Evolutionary conservation across 371 early-diverging fungal genomes (phyloP), one percentile per base, ranked within the genome.

Genomic region (Rhizopus delemar): DNA sequence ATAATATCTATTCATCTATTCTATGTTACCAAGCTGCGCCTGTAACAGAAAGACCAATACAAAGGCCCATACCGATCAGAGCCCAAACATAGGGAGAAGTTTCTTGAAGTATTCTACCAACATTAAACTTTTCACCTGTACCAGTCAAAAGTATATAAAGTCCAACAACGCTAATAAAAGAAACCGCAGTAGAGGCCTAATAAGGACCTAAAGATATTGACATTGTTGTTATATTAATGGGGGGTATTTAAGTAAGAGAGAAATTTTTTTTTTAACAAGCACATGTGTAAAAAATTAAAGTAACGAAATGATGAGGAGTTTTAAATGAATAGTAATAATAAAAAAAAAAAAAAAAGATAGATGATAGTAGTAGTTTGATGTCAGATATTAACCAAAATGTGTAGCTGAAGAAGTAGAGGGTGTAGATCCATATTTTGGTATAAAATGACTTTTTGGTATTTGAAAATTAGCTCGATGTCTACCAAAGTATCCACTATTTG

Each of bases 81-180:
- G 93, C 92, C 95, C 95, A 98, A 78, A 89, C 85, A 79, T 91
- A 94, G n/a, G 97, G 97, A 41, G 89, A 88, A 9, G 88, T 88
- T 46, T 80, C 79, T 57, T 85, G 59, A 51, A 97, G 78, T 62
- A 90, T 90, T 50, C 76, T 71, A 46, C 96, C 98, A 46, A 94
- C 84, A 66, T 92, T 83, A 68, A 97, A 94, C 53, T 83, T 80
- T 70, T 93, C 89, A 56, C 94, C 95, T 31, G 89, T 82, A 22
- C 91, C 90, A 2, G 93, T 94, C 58, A 96, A 82, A 12, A 95
- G 75, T 73, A 95, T 81, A 73, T 96, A 91, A 12, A 95, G 82
- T 53, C 80, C 84, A 53, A 80, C 78, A 63, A 82, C 68, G 7
- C 71, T 60, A 29, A 77, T 41, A 33, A 74, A 41, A 56, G 67